phyloP scores from a whole-genome alignment of 1,139 yeast genomes.

The Geotrichum bryndzae region DNA sequence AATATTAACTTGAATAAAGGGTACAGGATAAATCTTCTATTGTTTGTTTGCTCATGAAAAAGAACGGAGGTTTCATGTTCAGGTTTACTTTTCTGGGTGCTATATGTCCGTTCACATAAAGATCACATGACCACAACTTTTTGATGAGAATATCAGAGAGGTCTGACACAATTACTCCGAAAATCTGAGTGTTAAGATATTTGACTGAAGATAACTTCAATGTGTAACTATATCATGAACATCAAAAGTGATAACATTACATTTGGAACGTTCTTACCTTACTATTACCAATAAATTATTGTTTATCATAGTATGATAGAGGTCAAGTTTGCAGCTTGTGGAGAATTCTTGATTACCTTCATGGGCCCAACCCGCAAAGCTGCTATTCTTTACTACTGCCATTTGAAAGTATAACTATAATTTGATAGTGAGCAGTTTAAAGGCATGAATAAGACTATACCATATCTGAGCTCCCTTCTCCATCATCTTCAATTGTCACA shows the following conservation, averaged over 20 bases:
- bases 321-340: neutral
- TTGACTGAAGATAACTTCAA: neutral
- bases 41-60: neutral
- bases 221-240: neutral
- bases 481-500: conserved; percentile 43
- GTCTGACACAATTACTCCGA: neutral
- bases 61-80: neutral
- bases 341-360: neutral
- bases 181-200: neutral
- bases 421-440: neutral
- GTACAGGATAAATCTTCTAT: neutral
- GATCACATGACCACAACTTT: neutral
- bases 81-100: neutral
- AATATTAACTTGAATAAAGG: neutral
- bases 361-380: neutral
- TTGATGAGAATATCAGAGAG: neutral
- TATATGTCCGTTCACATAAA: neutral
- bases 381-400: neutral
- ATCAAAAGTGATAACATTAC: neutral
- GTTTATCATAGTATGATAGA: neutral
- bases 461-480: neutral
- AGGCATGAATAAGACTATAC: neutral
- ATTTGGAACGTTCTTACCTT: neutral
- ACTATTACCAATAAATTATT: neutral
- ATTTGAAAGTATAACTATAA: neutral